Evolutionary conservation across 768 basidiomycete genomes (phyloP).

Genomic region (Rhizopogon vinicolor): DNA sequence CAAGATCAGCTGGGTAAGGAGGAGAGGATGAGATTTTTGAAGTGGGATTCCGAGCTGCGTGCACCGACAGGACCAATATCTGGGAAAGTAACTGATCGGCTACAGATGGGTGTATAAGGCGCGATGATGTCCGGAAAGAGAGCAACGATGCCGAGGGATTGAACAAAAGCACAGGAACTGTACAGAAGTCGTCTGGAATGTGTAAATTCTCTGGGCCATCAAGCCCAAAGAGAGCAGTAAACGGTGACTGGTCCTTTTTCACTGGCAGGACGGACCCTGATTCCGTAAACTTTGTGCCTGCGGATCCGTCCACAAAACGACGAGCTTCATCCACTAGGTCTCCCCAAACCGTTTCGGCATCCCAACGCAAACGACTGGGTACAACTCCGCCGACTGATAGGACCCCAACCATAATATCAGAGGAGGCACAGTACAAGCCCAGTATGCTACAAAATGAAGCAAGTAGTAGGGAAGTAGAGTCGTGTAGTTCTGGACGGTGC

Average conservation of each 20-base stretch:
- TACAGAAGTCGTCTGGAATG: neutral
- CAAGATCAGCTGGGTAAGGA: conserved; percentile 7
- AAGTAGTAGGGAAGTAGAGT: conserved; percentile 10
- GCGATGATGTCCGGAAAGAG: conserved; percentile 10
- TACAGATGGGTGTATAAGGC: conserved; percentile 9
- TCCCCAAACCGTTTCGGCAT: conserved; percentile 13
- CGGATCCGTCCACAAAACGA: conserved; percentile 3
- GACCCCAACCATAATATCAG: conserved; percentile 17
- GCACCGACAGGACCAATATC: conserved; percentile 6
- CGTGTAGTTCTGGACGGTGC: neutral
- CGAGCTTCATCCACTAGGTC: conserved; percentile 8
- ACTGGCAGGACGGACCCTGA: neutral
- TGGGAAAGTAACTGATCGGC: conserved; percentile 14
- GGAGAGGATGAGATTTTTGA: conserved; percentile 8
- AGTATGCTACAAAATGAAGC: conserved; percentile 17
- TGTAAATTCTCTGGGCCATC: neutral
- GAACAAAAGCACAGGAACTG: conserved; percentile 7
- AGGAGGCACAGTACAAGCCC: conserved; percentile 17
- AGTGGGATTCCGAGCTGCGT: conserved; percentile 1
- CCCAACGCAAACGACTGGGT: conserved; percentile 14
- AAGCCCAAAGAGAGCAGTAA: conserved; percentile 13
- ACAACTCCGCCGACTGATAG: neutral
- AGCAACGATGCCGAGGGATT: conserved; percentile 6
- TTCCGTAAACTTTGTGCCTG: neutral
- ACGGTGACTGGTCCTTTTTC: conserved; percentile 5